Percentiles rank a stretch among this genome's conserved stretches.
phyloP scores from a whole-genome alignment of 1,284 basidiomycete species.

The Vanrija pseudolonga region DNA sequence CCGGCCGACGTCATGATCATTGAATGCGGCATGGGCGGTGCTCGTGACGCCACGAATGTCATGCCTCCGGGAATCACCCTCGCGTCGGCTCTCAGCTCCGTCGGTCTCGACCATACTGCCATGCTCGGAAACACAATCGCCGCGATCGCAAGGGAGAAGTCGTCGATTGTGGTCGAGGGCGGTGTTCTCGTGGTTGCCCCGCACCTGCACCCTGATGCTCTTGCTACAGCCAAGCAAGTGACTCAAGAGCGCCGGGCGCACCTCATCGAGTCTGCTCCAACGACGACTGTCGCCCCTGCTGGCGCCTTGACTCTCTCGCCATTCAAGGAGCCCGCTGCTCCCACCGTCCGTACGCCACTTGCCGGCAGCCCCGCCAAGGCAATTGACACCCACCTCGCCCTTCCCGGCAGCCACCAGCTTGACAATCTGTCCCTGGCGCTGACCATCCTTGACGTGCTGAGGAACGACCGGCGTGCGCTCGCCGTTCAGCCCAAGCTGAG shows the following conservation, averaged over 20 bases:
- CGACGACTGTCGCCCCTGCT: neutral
- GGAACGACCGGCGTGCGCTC: slow-evolving; percentile 50
- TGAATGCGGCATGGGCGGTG: slow-evolving; percentile 94
- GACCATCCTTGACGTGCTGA: slow-evolving; percentile 62
- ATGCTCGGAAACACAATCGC: slow-evolving; percentile 75
- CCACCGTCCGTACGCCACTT: slow-evolving; percentile 18
- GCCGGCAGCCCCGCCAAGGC: slow-evolving; percentile 2
- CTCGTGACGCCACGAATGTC: slow-evolving; percentile 88
- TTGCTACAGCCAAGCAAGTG: slow-evolving; percentile 49
- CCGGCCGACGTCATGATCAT: slow-evolving; percentile 75
- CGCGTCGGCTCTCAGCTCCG: slow-evolving; percentile 74
- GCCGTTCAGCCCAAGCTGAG: slow-evolving; percentile 35
- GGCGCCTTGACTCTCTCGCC: slow-evolving; percentile 34
- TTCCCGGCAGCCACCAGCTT: slow-evolving; percentile 79
- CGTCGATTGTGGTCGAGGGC: slow-evolving; percentile 67
- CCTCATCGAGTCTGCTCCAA: slow-evolving; percentile 23
- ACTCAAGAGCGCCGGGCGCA: slow-evolving; percentile 42
- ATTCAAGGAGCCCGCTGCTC: slow-evolving; percentile 21
- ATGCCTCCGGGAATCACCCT: slow-evolving; percentile 67
- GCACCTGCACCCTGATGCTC: slow-evolving; percentile 61
- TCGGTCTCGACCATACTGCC: slow-evolving; percentile 88
- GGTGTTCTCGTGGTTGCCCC: slow-evolving; percentile 71
- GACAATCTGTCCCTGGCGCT: slow-evolving; percentile 72
- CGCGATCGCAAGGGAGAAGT: slow-evolving; percentile 79
- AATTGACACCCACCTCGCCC: slow-evolving; percentile 48